Conservation (phyloP, 164 flowering plant species). For the Chimonanthus praecox region DNA sequence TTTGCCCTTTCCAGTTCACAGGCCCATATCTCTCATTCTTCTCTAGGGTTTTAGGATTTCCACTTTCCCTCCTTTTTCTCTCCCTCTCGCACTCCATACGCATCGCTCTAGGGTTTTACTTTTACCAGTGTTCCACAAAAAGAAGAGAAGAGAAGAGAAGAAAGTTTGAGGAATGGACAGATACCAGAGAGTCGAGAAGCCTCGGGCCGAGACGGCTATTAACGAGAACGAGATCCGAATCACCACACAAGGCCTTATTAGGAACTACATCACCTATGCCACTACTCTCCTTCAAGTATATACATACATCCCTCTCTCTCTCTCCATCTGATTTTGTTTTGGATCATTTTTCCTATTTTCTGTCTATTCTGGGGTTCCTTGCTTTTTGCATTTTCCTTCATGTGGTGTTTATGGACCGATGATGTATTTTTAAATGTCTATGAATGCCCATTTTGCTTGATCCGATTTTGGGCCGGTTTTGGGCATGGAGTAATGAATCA, state of each 20-base stretch:
- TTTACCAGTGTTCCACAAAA: not conserved
- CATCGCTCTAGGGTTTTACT: not conserved
- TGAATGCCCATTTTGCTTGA: not conserved
- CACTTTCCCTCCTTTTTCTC: no score
- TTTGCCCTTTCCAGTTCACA: no score
- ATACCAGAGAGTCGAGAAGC: conserved; percentile 65
- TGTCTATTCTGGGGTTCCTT: not conserved
- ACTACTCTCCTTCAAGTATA: conserved; percentile 61
- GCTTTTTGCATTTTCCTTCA: not conserved
- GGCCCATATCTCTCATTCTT: no score
- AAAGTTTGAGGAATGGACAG: conserved; percentile 43
- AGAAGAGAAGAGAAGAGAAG: not conserved
- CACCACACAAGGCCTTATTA: conserved; percentile 63
- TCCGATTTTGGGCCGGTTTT: not conserved
- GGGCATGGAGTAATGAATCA: not conserved
- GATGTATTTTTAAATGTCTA: not conserved
- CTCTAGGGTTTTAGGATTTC: no score
- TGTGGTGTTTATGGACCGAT: not conserved
- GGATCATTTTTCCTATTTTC: not conserved
- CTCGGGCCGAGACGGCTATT: conserved; percentile 47
- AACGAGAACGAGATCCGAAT: conserved; percentile 74
- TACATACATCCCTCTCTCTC: not conserved
- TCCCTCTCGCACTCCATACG: no score
- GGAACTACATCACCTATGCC: conserved; percentile 75
- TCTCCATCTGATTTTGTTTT: not conserved